Percentiles rank a stretch among this genome's conserved stretches.
Evolutionary conservation across 257 asterid genomes (phyloP).

Genomic region (Jacaranda mimosifolia): DNA sequence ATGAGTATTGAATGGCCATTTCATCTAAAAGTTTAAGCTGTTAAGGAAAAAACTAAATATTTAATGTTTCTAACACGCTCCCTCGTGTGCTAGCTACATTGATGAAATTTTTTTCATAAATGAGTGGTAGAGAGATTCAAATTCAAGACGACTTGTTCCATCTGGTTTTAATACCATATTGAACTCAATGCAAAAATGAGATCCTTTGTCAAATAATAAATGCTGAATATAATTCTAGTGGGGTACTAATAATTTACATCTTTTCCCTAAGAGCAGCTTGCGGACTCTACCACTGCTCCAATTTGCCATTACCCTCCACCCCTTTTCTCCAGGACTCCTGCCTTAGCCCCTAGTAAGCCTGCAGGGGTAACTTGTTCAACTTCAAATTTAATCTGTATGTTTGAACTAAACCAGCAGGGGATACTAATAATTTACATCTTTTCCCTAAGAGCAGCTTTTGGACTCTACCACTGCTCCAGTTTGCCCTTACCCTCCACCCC

Average conservation of each 20-base stretch:
- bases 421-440: background rate
- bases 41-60: too few species aligned
- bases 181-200: background rate
- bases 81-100: too few species aligned
- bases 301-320: conserved; percentile 1
- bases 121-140: too few species aligned
- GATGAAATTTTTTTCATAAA: too few species aligned
- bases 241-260: background rate
- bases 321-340: conserved; percentile 28
- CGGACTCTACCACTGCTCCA: background rate
- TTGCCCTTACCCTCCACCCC: background rate
- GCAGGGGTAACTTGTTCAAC: too few species aligned
- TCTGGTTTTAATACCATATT: too few species aligned
- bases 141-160: too few species aligned
- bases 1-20: too few species aligned
- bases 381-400: conserved; percentile 8
- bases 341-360: conserved; percentile 13
- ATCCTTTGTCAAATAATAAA: background rate
- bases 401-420: conserved; percentile 24
- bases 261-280: background rate
- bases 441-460: background rate
- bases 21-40: too few species aligned
- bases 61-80: too few species aligned
- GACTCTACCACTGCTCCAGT: background rate
- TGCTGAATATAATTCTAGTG: conserved; percentile 14